A percentile compares a stretch with the other conserved stretches of the same genome.
Conservation (phyloP, 805 yeast species). For the Myxozyma monticola region DNA sequence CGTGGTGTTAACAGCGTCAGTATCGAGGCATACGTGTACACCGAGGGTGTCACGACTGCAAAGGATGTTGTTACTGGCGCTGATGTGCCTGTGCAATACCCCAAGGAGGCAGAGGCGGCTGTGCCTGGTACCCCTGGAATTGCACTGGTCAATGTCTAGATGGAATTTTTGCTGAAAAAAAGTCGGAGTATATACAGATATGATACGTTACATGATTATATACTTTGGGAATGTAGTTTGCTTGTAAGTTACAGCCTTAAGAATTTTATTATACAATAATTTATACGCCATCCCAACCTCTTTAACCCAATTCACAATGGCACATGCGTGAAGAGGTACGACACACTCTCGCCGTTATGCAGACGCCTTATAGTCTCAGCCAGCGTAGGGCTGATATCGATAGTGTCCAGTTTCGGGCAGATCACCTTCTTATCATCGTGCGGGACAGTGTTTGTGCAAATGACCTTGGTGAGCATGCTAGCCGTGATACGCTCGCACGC, state of each 20-base stretch:
- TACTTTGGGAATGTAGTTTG: no score
- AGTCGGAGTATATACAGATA: neutral
- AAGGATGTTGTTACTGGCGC: slow-evolving; percentile 67
- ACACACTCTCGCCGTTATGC: slow-evolving; percentile 94
- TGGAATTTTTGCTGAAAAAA: no score
- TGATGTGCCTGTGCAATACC: slow-evolving; percentile 56
- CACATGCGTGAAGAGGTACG: slow-evolving; percentile 77
- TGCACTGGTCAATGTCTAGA: slow-evolving; percentile 61
- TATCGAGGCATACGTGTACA: slow-evolving; percentile 53
- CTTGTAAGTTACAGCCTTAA: no score
- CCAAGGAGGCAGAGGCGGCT: slow-evolving; percentile 76
- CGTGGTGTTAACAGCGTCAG: slow-evolving; percentile 22
- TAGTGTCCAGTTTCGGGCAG: slow-evolving; percentile 71
- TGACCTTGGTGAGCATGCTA: slow-evolving; percentile 67
- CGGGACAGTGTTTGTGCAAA: slow-evolving; percentile 94
- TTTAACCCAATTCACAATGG: slow-evolving; percentile 45
- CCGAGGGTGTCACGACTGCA: slow-evolving; percentile 64
- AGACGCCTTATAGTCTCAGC: slow-evolving; percentile 82
- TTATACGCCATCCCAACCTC: no score
- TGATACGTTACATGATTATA: neutral
- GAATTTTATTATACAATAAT: neutral
- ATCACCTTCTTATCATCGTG: slow-evolving; percentile 58
- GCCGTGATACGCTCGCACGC: slow-evolving; percentile 73
- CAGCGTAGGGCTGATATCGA: slow-evolving; percentile 81
- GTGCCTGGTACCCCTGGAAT: slow-evolving; percentile 95